Evolutionary conservation across 2,329 filamentous ascomycete genomes (phyloP).

Genomic region (Coccinonectria pachysandricola): DNA sequence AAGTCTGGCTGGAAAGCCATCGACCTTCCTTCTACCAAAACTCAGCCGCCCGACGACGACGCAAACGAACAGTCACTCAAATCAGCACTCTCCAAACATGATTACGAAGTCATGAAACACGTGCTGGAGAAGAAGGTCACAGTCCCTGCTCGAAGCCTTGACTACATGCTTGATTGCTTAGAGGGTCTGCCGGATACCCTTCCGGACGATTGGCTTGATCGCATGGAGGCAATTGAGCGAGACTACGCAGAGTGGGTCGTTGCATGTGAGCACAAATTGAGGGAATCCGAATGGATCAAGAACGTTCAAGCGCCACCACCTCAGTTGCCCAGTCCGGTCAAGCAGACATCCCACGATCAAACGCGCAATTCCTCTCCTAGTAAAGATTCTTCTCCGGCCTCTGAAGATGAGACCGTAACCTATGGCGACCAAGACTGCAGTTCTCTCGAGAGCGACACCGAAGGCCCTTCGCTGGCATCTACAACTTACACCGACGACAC

Average conservation of each 20-base stretch:
- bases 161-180: constrained; percentile 76
- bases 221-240: constrained; percentile 69
- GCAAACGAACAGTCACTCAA: constrained; percentile 5
- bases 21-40: constrained; percentile 17
- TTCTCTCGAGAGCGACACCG: constrained; percentile 8
- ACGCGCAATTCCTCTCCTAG: too few species aligned
- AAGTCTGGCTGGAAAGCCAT: constrained; percentile 57
- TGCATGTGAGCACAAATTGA: constrained; percentile 63
- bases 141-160: constrained; percentile 61
- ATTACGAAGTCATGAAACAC: constrained; percentile 48
- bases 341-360: too few species aligned
- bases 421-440: constrained; percentile 4
- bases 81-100: constrained; percentile 29
- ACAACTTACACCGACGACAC: constrained; percentile 11
- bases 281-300: constrained; percentile 49
- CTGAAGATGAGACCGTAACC: constrained; percentile 16
- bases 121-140: constrained; percentile 60
- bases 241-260: constrained; percentile 74
- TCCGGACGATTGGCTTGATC: constrained; percentile 78
- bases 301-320: constrained; percentile 6
- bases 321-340: constrained; percentile 14
- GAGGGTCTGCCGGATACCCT: constrained; percentile 78
- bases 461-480: constrained; percentile 10
- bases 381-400: constrained; percentile 13
- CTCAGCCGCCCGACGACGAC: constrained; percentile 10